Evolutionary conservation across 106 monocot genomes (phyloP).

Genomic region (Dendrobium chrysotoxum): DNA sequence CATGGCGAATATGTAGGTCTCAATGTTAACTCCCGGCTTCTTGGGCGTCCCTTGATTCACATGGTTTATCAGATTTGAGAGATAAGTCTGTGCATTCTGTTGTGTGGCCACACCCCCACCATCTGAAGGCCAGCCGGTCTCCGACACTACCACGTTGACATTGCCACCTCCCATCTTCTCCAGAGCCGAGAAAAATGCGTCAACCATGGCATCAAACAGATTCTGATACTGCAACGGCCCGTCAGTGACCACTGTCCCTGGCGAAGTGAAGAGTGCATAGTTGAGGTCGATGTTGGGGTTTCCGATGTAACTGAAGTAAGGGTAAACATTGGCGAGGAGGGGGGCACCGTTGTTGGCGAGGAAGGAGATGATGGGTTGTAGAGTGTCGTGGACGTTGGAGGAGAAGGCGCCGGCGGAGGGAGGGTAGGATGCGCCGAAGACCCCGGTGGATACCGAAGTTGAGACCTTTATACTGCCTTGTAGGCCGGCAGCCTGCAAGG

Average conservation of each 20-base stretch:
- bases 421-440: constrained; percentile 9
- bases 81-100: constrained; percentile 14
- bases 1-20: constrained; percentile 29
- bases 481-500: neutral
- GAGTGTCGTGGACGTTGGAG: neutral
- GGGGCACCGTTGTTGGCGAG: neutral
- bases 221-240: neutral
- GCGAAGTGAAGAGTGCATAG: neutral
- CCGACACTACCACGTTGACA: constrained; percentile 19
- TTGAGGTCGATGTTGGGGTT: neutral
- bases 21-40: constrained; percentile 6
- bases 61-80: constrained; percentile 13
- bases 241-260: neutral
- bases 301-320: constrained; percentile 13
- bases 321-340: constrained; percentile 14
- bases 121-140: constrained; percentile 23
- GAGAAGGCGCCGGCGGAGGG: constrained; percentile 7
- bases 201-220: constrained; percentile 16
- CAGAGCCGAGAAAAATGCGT: constrained; percentile 12
- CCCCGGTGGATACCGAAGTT: constrained; percentile 7
- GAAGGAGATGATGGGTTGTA: constrained; percentile 2
- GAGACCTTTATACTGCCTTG: neutral
- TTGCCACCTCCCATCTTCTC: neutral
- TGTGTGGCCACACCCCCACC: constrained; percentile 7
- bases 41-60: constrained; percentile 16